Evolutionary conservation across 139 green algal genomes (phyloP).

Genomic region (Zygnema circumcarinatum): DNA sequence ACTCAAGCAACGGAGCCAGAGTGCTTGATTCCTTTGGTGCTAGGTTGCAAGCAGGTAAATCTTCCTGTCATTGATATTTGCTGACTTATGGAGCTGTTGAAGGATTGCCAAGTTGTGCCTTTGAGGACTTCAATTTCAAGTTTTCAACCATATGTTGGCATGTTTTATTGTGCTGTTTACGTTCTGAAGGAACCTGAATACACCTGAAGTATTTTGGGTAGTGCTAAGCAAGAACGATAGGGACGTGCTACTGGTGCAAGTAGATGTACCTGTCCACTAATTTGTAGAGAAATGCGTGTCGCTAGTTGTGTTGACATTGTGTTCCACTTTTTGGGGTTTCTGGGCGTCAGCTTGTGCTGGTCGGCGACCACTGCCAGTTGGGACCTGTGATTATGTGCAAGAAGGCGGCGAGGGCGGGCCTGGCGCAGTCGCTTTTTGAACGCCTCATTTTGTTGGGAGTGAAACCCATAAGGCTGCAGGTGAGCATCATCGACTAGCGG

Average conservation of each 20-base stretch:
- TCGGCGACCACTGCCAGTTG: constrained; percentile 95
- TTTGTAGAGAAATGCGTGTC: too few species aligned
- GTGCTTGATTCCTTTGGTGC: constrained; percentile 92
- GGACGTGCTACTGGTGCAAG: too few species aligned
- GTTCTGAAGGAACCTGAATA: too few species aligned
- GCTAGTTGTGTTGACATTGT: too few species aligned
- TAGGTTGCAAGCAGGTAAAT: constrained; percentile 83
- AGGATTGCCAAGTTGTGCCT: too few species aligned
- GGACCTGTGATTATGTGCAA: constrained; percentile 92
- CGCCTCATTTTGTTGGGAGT: constrained; percentile 90
- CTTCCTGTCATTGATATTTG: too few species aligned
- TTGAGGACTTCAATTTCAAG: too few species aligned
- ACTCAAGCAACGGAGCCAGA: constrained; percentile 95
- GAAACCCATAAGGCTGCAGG: constrained; percentile 90
- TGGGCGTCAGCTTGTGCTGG: constrained; percentile 74
- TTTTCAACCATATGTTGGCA: too few species aligned
- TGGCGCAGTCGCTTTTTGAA: constrained; percentile 94
- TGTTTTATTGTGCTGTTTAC: too few species aligned
- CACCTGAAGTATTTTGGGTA: too few species aligned
- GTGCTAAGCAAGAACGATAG: too few species aligned
- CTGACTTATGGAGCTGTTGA: not conserved
- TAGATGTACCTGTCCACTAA: too few species aligned
- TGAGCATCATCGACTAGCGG: constrained; percentile 26
- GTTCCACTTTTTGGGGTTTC: not conserved
- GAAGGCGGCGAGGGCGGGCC: constrained; percentile 82